phyloP scores from a whole-genome alignment of 2,329 filamentous ascomycete genomes.

The Incumbomyces delicatus region DNA sequence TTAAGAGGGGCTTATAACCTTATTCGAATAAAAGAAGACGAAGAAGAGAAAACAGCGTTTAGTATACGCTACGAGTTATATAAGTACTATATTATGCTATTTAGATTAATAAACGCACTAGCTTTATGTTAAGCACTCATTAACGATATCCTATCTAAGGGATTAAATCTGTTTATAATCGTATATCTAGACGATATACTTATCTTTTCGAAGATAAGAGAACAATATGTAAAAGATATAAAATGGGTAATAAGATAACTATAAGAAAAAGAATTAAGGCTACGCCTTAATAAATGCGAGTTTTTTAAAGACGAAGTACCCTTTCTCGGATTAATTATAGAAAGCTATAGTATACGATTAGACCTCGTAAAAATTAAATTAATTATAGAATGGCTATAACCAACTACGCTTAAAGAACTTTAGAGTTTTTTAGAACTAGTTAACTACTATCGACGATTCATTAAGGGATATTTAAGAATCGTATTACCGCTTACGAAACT shows the following conservation, averaged over 20 bases:
- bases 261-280: slow-evolving; percentile 12
- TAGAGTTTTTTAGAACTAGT: slow-evolving; percentile 23
- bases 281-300: slow-evolving; percentile 23
- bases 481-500: slow-evolving; percentile 15
- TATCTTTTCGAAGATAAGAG: slow-evolving; percentile 11
- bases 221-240: slow-evolving; percentile 20
- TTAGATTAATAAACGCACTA: slow-evolving; percentile 9
- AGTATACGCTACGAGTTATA: slow-evolving; percentile 10
- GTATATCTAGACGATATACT: slow-evolving; percentile 18
- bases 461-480: slow-evolving; percentile 20
- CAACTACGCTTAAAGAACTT: slow-evolving; percentile 17
- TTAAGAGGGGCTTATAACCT: slow-evolving; percentile 2
- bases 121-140: slow-evolving; percentile 9
- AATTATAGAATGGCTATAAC: slow-evolving; percentile 20
- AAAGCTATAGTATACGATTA: slow-evolving; percentile 20
- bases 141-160: slow-evolving; percentile 8
- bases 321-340: slow-evolving; percentile 26
- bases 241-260: slow-evolving; percentile 13
- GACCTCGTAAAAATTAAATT: slow-evolving; percentile 20
- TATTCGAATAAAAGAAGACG: not conserved
- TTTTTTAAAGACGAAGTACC: slow-evolving; percentile 23
- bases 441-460: slow-evolving; percentile 26
- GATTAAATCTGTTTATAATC: slow-evolving; percentile 10
- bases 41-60: slow-evolving; percentile 14
- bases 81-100: slow-evolving; percentile 14